Base-by-base conservation (phyloP, 306 rosid species). In the Pyrus pyrifolia region DNA sequence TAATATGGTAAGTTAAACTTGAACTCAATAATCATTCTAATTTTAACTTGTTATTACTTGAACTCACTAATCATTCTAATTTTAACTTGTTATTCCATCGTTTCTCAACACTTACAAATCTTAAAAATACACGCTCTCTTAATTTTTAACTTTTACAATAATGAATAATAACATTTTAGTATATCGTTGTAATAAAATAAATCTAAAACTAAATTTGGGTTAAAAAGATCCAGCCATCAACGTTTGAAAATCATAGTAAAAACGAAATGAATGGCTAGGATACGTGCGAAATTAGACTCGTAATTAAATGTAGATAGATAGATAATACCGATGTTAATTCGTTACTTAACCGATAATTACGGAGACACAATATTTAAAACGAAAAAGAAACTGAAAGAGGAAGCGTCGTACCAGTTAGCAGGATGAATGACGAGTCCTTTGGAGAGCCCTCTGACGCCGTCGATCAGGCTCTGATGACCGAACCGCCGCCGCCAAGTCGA, bases 401-500 rank as follows among this genome's bases (percentile, higher is more conserved):
- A 30, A 27, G 67, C n/a, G 19, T 59, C 64, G 63, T 68, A 94
- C 96, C 96, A 68, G 91, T 80, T 90, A 22, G 89, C 86, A 0
- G 98, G 98, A 75, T 77, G 87, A 35, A 95, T 86, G 25, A 84
- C 78, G 46, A 75, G 67, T 67, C 80, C 79, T 5, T 64, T 65
- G 84, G 90, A 84, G 73, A 88, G 51, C 64, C 75, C 83, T 40
- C 66, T 77, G 72, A 90, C 67, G 73, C 96, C 96, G 30, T 83
- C 70, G 42, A 94, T 46, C 52, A 91, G 70, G 6, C 72, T 78
- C 27, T 77, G 81, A 12, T 87, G 81, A 76, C 96, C 89, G 80
- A 92, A 83, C 81, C 75, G 85, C 33, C 81, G 85, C 40, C 82
- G 74, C 61, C 77, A 73, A 23, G 61, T 64, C 3, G 72, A 13